Percentiles rank a stretch among this genome's conserved stretches.
Conservation (phyloP, 495 filamentous ascomycete genomes). For the Xylaria curta region DNA sequence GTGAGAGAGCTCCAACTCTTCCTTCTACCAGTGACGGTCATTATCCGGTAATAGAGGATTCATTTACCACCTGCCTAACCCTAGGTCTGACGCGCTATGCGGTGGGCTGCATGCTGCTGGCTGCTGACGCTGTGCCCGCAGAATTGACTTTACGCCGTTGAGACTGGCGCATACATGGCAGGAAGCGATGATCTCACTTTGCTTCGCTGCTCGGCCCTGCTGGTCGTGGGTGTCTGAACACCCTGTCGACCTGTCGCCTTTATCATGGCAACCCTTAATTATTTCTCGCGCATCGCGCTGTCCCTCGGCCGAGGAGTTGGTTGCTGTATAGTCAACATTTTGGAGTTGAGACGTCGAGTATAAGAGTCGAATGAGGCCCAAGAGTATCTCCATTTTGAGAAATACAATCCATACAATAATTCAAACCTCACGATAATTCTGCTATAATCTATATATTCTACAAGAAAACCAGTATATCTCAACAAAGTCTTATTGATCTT, state of each 20-base stretch:
- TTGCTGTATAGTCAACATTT: background rate
- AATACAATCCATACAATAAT: background rate
- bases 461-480: background rate
- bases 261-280: background rate
- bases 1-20: background rate
- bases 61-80: background rate
- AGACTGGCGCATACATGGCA: background rate
- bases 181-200: conserved; percentile 2
- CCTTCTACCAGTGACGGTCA: background rate
- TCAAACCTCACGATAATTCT: background rate
- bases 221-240: background rate
- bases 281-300: background rate
- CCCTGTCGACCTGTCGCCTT: background rate
- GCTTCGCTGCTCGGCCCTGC: conserved; percentile 3
- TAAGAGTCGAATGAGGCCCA: background rate
- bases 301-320: background rate
- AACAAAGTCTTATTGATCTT: background rate
- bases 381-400: background rate
- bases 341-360: background rate
- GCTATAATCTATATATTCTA: background rate
- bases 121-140: background rate
- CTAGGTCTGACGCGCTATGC: background rate
- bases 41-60: background rate
- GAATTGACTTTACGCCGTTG: background rate
- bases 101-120: background rate